Conservation (phyloP, 371 early-diverging fungal genomes). For the Mucor irregularis region DNA sequence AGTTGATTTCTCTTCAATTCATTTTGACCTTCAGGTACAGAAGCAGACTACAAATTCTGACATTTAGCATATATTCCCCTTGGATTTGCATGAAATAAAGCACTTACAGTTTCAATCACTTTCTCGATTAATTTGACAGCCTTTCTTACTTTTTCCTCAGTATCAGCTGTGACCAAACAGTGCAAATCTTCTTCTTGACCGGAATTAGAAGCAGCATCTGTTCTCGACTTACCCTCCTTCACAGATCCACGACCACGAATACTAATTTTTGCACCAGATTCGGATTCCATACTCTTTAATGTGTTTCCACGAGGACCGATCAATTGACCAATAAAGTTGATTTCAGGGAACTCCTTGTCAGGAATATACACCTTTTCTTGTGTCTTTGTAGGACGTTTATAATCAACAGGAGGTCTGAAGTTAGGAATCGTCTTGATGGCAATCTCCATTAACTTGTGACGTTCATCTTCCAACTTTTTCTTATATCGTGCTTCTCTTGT, state of each 20-base stretch:
- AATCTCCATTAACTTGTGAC: slow-evolving; percentile 83
- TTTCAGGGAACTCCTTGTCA: slow-evolving; percentile 91
- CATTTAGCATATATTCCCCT: too few relatives aligned
- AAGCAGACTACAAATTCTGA: slow-evolving; percentile 75
- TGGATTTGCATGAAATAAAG: too few relatives aligned
- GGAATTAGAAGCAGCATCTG: slow-evolving; percentile 65
- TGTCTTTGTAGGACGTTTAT: slow-evolving; percentile 79
- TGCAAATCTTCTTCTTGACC: slow-evolving; percentile 95
- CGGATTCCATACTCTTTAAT: slow-evolving; percentile 91
- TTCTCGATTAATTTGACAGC: slow-evolving; percentile 88
- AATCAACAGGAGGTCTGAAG: slow-evolving; percentile 91
- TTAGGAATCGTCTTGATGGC: slow-evolving; percentile 77
- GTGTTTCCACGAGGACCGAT: slow-evolving; percentile 98
- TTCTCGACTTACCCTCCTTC: slow-evolving; percentile 90
- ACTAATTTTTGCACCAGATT: slow-evolving; percentile 93
- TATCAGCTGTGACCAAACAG: slow-evolving; percentile 88
- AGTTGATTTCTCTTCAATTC: slow-evolving; percentile 92
- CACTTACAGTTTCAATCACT: slow-evolving; percentile 78
- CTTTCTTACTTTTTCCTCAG: slow-evolving; percentile 84
- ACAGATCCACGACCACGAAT: slow-evolving; percentile 96
- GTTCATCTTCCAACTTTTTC: slow-evolving; percentile 92
- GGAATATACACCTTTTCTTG: slow-evolving; percentile 96
- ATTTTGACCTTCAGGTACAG: slow-evolving; percentile 93
- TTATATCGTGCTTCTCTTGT: slow-evolving; percentile 92
- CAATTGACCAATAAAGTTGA: slow-evolving; percentile 96